phyloP scores from a whole-genome alignment of 305 asterid genomes.

The Plantago coronopus region DNA sequence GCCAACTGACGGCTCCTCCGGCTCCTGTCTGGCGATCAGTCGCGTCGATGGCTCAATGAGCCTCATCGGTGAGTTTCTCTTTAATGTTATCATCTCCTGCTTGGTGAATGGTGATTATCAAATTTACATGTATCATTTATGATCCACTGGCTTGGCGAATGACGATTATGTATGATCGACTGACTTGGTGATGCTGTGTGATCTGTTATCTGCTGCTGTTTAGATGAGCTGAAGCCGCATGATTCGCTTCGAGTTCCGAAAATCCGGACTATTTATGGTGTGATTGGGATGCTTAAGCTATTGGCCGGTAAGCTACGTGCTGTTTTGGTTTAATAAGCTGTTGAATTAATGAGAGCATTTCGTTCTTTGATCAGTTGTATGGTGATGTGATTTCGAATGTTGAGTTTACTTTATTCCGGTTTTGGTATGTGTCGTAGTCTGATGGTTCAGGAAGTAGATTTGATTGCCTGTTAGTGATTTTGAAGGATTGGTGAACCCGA shows the following conservation, averaged over 20 bases:
- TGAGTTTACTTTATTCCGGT: no score
- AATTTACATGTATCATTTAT: no score
- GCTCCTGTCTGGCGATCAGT: conserved; percentile 57
- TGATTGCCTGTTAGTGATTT: no score
- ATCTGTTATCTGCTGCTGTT: background rate
- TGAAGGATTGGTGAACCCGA: no score
- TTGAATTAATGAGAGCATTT: background rate
- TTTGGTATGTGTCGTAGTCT: no score
- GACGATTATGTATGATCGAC: background rate
- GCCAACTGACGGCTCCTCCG: conserved; percentile 81
- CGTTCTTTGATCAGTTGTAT: background rate
- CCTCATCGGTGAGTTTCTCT: conserved; percentile 40
- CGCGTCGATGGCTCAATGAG: conserved; percentile 67
- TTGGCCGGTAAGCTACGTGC: conserved; percentile 46
- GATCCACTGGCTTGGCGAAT: background rate
- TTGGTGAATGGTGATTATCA: no score
- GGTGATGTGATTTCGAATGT: no score
- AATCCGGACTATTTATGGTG: conserved; percentile 67
- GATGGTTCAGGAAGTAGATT: no score
- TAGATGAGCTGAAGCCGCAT: conserved; percentile 63
- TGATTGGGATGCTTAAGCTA: conserved; percentile 77
- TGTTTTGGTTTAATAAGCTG: conserved; percentile 3
- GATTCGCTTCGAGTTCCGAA: conserved; percentile 58
- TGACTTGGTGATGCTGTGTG: conserved; percentile 12
- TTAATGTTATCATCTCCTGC: background rate